Conservation (phyloP, 371 early-diverging fungal genomes). For the Mucor velutinosus region DNA sequence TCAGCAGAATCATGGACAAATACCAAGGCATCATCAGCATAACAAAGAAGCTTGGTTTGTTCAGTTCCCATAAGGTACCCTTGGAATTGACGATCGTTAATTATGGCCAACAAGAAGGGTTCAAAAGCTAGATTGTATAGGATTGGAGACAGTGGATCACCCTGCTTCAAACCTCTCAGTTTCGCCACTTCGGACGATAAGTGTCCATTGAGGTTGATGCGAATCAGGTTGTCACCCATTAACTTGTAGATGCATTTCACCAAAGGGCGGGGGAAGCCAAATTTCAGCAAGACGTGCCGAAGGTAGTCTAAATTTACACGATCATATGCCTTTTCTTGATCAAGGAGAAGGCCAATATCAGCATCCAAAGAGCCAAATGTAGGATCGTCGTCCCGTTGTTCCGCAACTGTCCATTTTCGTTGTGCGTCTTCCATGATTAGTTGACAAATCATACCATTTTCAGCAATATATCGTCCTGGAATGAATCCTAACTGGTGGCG, state of each 20-base stretch:
- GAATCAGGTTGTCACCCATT: background rate
- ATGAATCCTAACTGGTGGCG: no score
- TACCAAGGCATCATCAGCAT: conserved; percentile 12
- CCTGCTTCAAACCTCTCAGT: conserved; percentile 17
- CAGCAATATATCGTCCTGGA: no score
- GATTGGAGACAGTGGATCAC: conserved; percentile 19
- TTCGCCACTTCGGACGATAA: background rate
- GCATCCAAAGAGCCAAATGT: background rate
- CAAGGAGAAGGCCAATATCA: conserved; percentile 11
- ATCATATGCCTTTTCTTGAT: conserved; percentile 26
- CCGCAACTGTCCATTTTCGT: background rate
- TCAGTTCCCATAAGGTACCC: background rate
- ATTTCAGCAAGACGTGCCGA: background rate
- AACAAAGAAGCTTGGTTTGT: conserved; percentile 1
- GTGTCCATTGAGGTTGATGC: conserved; percentile 2
- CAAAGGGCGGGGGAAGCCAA: conserved; percentile 8
- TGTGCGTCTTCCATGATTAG: background rate
- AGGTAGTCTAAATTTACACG: conserved; percentile 17
- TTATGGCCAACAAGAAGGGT: background rate
- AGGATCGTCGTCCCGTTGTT: background rate
- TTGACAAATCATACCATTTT: no score
- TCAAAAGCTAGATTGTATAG: conserved; percentile 22
- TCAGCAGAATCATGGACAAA: background rate
- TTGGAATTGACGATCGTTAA: background rate
- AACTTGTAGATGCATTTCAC: background rate